These are phyloP conservation scores for Alternaria brassicicola DNA, from an alignment of 2,329 filamentous ascomycete species.

Conservation along the genomic window DNA sequence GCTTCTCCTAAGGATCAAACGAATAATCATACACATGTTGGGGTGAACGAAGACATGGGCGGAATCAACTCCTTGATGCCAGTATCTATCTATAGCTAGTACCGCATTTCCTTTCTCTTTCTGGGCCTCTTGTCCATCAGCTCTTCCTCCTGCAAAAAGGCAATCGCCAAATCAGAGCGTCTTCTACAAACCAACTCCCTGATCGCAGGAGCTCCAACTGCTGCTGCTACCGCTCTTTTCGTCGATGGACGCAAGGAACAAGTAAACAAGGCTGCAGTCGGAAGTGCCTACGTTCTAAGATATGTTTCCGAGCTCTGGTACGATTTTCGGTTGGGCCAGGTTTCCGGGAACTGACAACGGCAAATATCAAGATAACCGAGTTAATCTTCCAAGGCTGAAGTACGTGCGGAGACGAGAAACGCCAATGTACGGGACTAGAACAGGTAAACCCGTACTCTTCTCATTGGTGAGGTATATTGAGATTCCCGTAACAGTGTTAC, in stretches of 20 bases:
- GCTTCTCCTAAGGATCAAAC: not conserved
- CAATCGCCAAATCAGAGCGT: not conserved
- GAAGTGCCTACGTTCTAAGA: not conserved
- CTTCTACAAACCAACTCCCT: not conserved
- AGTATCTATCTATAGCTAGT: not conserved
- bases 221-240: not conserved
- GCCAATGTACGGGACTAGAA: slow-evolving; percentile 2
- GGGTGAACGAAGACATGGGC: not conserved
- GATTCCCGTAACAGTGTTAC: not conserved
- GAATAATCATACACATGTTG: not conserved
- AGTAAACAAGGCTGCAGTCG: not conserved
- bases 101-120: not conserved
- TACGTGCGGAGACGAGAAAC: slow-evolving; percentile 9
- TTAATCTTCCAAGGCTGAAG: slow-evolving; percentile 8
- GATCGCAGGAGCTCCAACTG: not conserved
- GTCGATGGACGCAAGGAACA: not conserved
- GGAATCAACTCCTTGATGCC: too few species aligned
- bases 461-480: slow-evolving; percentile 10
- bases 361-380: slow-evolving; percentile 4
- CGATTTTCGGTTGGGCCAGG: not conserved
- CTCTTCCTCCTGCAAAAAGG: not conserved
- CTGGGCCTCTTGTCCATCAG: not conserved
- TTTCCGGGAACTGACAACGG: not conserved
- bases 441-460: not conserved
- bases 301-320: not conserved